Evolutionary conservation across 495 filamentous ascomycete species (phyloP), one percentile per base, ranked within the genome.

Genomic region (Barbatosphaeria neglecta): DNA sequence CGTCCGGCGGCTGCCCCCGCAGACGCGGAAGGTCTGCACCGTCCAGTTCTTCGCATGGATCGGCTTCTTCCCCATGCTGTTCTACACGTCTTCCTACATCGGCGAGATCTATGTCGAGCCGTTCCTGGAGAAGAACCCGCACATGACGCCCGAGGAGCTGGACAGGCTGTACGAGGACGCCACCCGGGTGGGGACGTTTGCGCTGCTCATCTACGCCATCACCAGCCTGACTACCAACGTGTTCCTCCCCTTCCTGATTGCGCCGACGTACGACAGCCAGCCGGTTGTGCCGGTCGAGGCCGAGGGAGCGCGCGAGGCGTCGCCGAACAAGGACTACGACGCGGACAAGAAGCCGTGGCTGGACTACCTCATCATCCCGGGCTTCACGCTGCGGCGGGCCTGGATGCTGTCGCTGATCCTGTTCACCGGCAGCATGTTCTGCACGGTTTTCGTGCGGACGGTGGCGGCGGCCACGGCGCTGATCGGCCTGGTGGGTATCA

Each of bases 31-130:
- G 53, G 84, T 95, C 49, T 95, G 89, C 62, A 69, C 85, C 50
- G 87, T 92, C 0, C 87, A 95, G 60, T 77, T 95, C 55, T 87
- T 83, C 46, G 85, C 86, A 22, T 95, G 89, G 89, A 81, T 94
- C 51, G 89, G 86, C 48, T 95, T 89, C 84, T 95, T 95, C 56
- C 89, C 89, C 16, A 90, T 94, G 67, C 72, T 95, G 0, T 95
- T 90, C 64, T 95, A 95, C 66, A 84, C 87, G 6, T 92, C 86
- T 1, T 92, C 86, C 22, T 95, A 89, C 61, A 82, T 95, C 55
- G 89, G 83, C 44, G 86, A 95, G 60, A 81, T 93, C 44, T 92
- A 93, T 56, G 83, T 83, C 33, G 81, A 93, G 55, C 87, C 87
- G 0, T 82, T 74, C 46, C 83, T 95, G 45, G 74, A 76, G 51